These are phyloP conservation scores for Dalbergia cochinchinensis DNA, from an alignment of 306 rosid genomes.

Conservation along the genomic window DNA sequence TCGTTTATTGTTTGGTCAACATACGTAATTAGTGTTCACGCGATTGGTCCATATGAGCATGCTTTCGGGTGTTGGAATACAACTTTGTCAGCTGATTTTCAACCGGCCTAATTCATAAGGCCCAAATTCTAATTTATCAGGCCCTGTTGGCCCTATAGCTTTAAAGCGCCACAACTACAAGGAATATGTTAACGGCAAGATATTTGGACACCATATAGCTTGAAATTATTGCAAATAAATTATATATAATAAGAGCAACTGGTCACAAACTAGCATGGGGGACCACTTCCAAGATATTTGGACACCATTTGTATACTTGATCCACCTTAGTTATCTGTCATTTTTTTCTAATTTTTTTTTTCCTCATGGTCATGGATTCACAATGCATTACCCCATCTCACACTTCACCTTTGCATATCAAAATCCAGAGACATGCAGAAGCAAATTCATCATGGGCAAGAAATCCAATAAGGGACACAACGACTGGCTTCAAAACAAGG, in stretches of 20 bases:
- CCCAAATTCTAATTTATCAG: background rate
- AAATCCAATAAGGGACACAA: conserved; percentile 38
- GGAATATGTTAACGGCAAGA: background rate
- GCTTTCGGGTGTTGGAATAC: background rate
- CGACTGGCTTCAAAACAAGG: conserved; percentile 46
- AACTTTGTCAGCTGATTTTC: no score
- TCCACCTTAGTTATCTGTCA: conserved; percentile 33
- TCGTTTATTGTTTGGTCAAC: background rate
- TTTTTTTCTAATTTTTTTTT: background rate
- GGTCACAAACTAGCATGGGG: background rate
- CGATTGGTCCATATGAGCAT: no score
- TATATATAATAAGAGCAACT: background rate
- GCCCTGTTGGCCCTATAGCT: background rate
- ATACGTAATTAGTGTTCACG: background rate
- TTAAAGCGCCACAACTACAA: background rate
- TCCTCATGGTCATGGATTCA: conserved; percentile 50
- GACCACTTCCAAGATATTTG: conserved; percentile 60
- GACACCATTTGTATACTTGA: conserved; percentile 23
- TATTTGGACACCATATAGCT: background rate
- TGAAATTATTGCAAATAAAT: background rate
- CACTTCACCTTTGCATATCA: conserved; percentile 40
- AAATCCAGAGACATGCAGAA: conserved; percentile 25
- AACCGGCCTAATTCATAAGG: background rate
- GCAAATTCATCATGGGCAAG: conserved; percentile 35
- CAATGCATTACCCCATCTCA: conserved; percentile 46